phyloP scores from a whole-genome alignment of 192 early-diverging fungal species.

The Gigaspora rosea region DNA sequence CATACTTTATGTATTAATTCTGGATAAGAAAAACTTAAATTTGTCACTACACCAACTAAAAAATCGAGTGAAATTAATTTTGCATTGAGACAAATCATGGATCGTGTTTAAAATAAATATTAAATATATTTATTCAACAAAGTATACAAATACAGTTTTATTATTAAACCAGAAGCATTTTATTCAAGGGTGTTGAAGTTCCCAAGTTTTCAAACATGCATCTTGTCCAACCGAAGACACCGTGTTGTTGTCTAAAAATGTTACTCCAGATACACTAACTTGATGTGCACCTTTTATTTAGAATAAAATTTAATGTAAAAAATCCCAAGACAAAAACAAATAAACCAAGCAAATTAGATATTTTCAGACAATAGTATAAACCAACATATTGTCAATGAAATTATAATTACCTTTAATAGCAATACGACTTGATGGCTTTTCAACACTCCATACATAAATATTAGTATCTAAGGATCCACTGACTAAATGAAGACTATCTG shows the following conservation, averaged over 20 bases:
- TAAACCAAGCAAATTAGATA: background rate
- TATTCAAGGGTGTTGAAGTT: slow-evolving; percentile 28
- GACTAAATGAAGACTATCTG: slow-evolving; percentile 71
- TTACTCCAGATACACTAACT: slow-evolving; percentile 73
- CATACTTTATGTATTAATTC: no score
- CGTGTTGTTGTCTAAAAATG: slow-evolving; percentile 65
- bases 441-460: slow-evolving; percentile 87
- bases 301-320: background rate
- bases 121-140: no score
- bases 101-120: no score
- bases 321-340: background rate
- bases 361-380: background rate
- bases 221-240: slow-evolving; percentile 82
- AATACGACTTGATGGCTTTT: slow-evolving; percentile 76
- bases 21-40: no score
- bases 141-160: no score
- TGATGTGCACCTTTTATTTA: slow-evolving; percentile 68
- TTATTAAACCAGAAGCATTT: no score
- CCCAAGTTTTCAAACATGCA: slow-evolving; percentile 78
- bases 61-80: no score
- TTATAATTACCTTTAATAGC: slow-evolving; percentile 55
- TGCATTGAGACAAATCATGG: no score
- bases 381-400: slow-evolving; percentile 1
- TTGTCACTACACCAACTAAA: no score
- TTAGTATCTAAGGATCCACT: slow-evolving; percentile 87